phyloP scores from a whole-genome alignment of 2,329 filamentous ascomycete species.

The Dactylellina cionopaga region DNA sequence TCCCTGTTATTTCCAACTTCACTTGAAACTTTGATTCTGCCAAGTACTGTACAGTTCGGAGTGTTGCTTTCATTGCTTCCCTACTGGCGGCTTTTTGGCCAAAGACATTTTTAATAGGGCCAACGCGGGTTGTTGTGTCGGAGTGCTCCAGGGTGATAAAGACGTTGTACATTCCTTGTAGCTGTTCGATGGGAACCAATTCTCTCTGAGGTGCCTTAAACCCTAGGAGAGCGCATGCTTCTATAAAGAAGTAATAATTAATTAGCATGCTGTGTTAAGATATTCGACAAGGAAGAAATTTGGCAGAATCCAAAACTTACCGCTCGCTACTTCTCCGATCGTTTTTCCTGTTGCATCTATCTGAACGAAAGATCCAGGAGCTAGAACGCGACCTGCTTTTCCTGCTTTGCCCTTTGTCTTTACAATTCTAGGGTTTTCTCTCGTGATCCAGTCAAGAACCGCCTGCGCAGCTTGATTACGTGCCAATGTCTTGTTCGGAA shows the following conservation, averaged over 20 bases:
- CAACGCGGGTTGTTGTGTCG: conserved; percentile 11
- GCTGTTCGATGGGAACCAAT: conserved; percentile 6
- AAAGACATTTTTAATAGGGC: conserved; percentile 41
- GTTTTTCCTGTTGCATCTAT: conserved; percentile 47
- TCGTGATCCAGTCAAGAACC: conserved; percentile 31
- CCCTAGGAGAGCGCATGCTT: conserved; percentile 42
- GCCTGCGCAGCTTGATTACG: conserved; percentile 32
- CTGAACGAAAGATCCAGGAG: conserved; percentile 29
- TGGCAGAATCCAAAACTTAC: neutral
- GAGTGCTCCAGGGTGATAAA: conserved; percentile 36
- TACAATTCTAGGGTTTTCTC: conserved; percentile 41
- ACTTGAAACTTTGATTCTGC: conserved; percentile 20
- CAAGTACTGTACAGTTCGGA: conserved; percentile 27
- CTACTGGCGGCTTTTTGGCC: conserved; percentile 33
- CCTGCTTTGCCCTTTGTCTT: conserved; percentile 35
- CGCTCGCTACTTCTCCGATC: conserved; percentile 38
- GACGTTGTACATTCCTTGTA: conserved; percentile 37
- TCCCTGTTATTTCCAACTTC: conserved; percentile 23
- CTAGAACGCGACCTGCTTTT: conserved; percentile 36
- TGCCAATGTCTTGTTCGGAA: conserved; percentile 35
- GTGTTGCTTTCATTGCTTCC: conserved; percentile 39
- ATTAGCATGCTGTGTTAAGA: neutral
- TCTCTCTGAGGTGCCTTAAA: conserved; percentile 49
- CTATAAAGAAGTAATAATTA: neutral
- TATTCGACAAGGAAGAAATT: neutral